Conservation (phyloP, 176 grass and related monocot genomes). For the Juncus effusus region DNA sequence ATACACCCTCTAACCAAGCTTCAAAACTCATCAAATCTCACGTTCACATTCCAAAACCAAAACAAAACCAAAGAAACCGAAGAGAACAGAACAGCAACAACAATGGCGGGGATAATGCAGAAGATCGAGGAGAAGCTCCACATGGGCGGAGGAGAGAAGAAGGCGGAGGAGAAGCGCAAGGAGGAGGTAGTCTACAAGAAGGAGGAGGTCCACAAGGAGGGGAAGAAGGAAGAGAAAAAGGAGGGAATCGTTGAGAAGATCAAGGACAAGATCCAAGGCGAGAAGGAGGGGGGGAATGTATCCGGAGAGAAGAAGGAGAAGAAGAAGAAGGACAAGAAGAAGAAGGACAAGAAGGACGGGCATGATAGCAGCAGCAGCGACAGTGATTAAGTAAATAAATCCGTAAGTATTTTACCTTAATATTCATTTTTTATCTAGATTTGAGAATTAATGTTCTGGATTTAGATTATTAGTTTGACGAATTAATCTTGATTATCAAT, state of each 20-base stretch:
- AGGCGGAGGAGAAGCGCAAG: conserved; percentile 64
- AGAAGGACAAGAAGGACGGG: conserved; percentile 53
- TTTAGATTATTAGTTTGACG: not conserved
- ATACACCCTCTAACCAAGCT: no score
- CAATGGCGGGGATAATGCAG: conserved; percentile 83
- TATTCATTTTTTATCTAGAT: not conserved
- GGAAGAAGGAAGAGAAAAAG: conserved; percentile 37
- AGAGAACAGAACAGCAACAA: not conserved
- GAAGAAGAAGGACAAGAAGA: conserved; percentile 58
- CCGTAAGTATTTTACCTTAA: not conserved
- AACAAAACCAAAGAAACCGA: not conserved
- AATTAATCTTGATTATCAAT: not conserved
- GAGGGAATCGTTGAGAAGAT: conserved; percentile 69
- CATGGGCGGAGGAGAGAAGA: conserved; percentile 58
- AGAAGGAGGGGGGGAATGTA: conserved; percentile 41
- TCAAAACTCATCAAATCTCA: no score
- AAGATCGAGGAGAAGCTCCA: conserved; percentile 88
- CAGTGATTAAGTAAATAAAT: conserved; percentile 71
- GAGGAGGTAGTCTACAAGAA: conserved; percentile 27
- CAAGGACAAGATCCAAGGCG: conserved; percentile 85
- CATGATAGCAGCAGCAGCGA: conserved; percentile 61
- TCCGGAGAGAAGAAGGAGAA: conserved; percentile 49
- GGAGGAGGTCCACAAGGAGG: conserved; percentile 51
- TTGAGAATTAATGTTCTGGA: not conserved
- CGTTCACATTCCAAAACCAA: not conserved